Evolutionary conservation across 371 early-diverging fungal genomes (phyloP), one percentile per base, ranked within the genome.

Genomic region (Enteropsectra breve): DNA sequence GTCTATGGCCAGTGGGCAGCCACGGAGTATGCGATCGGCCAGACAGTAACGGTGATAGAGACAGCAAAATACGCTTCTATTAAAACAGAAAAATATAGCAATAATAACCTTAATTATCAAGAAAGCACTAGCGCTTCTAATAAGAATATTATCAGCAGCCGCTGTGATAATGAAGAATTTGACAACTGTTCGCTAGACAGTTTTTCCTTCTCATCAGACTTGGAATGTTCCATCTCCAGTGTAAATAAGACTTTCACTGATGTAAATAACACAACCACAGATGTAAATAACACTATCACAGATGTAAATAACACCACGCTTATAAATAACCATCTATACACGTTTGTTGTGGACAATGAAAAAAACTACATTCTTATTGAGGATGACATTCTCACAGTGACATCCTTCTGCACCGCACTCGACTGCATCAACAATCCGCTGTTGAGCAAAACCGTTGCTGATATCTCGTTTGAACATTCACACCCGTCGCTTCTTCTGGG

Each of bases 351-450:
- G 29, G 36, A 56, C 45, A 49, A 65, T 40, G 23, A 47, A 8
- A n/a, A 34, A 21, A 65, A 74, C 74, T 61, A 43, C 21, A 43
- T 74, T 24, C 37, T 69, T 33, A 43, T 74, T 2, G 70, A 74
- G 30, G 70, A 69, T 34, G 66, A 74, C 53, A 26, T 70, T 13
- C 28, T 74, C 26, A 33, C 74, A 33, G 58, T 74, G n/a, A 69
- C 74, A 0, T 59, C 45, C 26, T 36, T 74, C 2, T 38, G 28
- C 1, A 37, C 40, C 24, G 24, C 58, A 8, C 28, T 74, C 2
- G 28, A 47, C 8, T 74, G 74, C 57, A 67, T 38, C 38, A 74
- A 74, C 52, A 61, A 23, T 23, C 66, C 50, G 24, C 58, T 57
- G 26, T 1, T 69, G 4, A 58, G 48, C 26, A 36, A 23, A 15